Evolutionary conservation across 352 stramenopile genomes (phyloP).

Genomic region (Globisporangium recalcitrans): DNA sequence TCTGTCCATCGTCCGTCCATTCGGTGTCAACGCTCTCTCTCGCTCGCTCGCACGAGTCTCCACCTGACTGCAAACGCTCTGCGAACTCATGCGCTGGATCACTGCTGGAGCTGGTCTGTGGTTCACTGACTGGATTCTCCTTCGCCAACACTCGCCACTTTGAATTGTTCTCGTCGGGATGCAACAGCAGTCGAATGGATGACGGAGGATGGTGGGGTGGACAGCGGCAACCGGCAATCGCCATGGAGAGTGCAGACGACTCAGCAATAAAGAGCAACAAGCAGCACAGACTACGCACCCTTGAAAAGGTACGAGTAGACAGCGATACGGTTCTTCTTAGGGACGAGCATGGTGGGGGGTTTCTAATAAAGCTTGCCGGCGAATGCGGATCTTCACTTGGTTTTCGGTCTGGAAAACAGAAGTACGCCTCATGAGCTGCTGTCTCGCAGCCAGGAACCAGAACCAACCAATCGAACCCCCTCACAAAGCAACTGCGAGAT

Average conservation of each 20-base stretch:
- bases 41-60: background rate
- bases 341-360: conserved; percentile 83
- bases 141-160: background rate
- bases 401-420: conserved; percentile 37
- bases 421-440: conserved; percentile 25
- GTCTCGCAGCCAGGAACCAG: background rate
- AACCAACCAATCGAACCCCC: conserved; percentile 10
- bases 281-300: conserved; percentile 35
- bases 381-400: conserved; percentile 86
- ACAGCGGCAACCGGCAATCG: background rate
- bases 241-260: background rate
- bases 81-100: background rate
- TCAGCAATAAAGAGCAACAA: background rate
- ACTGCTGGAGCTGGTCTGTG: background rate
- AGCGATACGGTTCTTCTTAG: conserved; percentile 98
- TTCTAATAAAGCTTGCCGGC: conserved; percentile 86
- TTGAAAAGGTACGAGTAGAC: conserved; percentile 99
- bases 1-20: background rate
- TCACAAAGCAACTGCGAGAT: background rate
- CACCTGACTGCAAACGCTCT: background rate
- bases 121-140: background rate
- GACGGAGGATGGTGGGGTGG: background rate
- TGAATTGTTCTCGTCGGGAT: background rate
- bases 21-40: background rate
- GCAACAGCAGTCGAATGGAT: background rate